Evolutionary conservation across 75 land plant genomes (phyloP).

Genomic region (Pseudotsuga menziesii): DNA sequence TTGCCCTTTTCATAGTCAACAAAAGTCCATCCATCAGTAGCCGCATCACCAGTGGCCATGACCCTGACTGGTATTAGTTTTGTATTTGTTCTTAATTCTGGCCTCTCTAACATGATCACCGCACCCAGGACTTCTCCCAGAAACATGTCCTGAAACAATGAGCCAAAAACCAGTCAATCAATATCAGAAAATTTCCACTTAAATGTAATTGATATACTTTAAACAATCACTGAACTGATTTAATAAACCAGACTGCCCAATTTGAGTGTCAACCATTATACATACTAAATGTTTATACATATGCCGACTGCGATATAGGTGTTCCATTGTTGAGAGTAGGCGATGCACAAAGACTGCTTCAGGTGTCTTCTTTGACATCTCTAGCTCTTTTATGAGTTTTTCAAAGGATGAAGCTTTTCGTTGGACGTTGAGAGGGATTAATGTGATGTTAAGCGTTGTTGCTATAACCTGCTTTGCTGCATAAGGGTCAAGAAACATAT

Average conservation of each 20-base stretch:
- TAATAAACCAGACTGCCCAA: not conserved
- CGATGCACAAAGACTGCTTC: constrained; percentile 40
- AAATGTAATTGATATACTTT: not conserved
- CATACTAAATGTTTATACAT: constrained; percentile 48
- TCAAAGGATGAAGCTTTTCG: constrained; percentile 22
- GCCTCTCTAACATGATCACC: constrained; percentile 26
- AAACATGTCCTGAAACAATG: constrained; percentile 52
- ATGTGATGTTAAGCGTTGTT: constrained; percentile 46
- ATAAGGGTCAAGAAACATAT: constrained; percentile 73
- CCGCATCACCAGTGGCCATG: constrained; percentile 26
- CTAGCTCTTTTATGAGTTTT: constrained; percentile 25
- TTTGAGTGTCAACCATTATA: not conserved
- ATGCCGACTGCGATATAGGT: constrained; percentile 20
- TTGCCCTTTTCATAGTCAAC: constrained; percentile 44
- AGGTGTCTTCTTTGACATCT: constrained; percentile 35
- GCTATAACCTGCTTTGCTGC: constrained; percentile 66
- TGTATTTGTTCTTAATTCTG: constrained; percentile 11
- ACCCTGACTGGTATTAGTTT: constrained; percentile 23
- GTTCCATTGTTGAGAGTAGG: constrained; percentile 37
- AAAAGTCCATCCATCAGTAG: constrained; percentile 41
- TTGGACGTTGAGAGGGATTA: constrained; percentile 55
- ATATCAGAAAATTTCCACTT: not conserved
- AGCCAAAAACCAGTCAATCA: not conserved
- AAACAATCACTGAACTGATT: not conserved
- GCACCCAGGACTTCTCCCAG: constrained; percentile 73